Evolutionary conservation across 352 stramenopile genomes (phyloP).

Genomic region (Pythium scleroteichum): DNA sequence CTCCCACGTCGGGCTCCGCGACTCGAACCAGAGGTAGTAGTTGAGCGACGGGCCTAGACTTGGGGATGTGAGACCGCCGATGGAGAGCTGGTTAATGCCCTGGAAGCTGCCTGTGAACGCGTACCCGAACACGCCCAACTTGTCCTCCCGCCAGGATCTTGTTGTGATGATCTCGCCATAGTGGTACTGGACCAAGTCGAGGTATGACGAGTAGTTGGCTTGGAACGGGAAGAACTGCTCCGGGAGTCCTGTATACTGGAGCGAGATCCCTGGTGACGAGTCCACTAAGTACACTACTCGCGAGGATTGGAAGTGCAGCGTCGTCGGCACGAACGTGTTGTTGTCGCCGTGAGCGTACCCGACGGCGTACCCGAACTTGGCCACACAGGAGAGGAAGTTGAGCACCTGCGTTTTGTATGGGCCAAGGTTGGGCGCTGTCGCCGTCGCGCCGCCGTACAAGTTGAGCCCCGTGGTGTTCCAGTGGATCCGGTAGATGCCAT

Average conservation of each 20-base stretch:
- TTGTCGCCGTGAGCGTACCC: neutral
- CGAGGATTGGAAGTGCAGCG: neutral
- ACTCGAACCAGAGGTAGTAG: neutral
- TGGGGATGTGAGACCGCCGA: neutral
- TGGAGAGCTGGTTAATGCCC: neutral
- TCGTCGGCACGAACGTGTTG: slow-evolving; percentile 9
- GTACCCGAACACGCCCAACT: neutral
- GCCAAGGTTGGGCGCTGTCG: neutral
- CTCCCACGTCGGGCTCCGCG: neutral
- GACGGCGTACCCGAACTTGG: slow-evolving; percentile 8
- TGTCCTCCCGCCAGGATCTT: neutral
- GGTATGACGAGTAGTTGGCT: neutral
- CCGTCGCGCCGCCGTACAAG: neutral
- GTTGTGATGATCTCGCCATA: neutral
- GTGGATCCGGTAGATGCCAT: neutral
- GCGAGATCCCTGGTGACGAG: neutral
- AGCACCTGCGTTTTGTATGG: neutral
- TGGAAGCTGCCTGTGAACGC: neutral
- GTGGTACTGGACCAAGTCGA: neutral
- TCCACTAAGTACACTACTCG: neutral
- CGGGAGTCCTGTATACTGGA: neutral
- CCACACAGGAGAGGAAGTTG: slow-evolving; percentile 12
- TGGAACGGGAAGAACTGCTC: neutral
- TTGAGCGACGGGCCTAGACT: neutral
- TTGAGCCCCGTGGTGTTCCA: slow-evolving; percentile 11